Conservation (phyloP, 768 basidiomycete species). For the Tylopilus plumbeoviolaceoides region DNA sequence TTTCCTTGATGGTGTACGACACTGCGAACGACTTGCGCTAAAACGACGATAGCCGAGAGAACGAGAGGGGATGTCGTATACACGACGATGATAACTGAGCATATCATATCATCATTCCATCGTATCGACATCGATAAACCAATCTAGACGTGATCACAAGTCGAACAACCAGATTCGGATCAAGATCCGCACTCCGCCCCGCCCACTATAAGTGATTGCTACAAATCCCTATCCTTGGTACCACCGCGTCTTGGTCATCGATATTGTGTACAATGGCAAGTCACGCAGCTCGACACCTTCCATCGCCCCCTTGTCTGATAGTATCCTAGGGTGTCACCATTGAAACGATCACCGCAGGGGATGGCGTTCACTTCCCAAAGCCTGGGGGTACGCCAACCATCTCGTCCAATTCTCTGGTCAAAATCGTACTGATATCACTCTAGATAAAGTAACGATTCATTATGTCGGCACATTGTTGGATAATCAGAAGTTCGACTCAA, state of each 20-base stretch:
- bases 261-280: slow-evolving; percentile 32
- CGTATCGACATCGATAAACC: slow-evolving; percentile 31
- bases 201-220: slow-evolving; percentile 38
- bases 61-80: slow-evolving; percentile 2
- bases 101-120: slow-evolving; percentile 13
- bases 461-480: slow-evolving; percentile 70
- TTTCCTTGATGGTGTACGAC: background rate
- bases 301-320: background rate
- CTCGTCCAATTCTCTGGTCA: background rate
- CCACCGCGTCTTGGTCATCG: slow-evolving; percentile 27
- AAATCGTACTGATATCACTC: slow-evolving; percentile 24
- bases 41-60: background rate
- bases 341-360: slow-evolving; percentile 53
- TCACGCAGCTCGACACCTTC: slow-evolving; percentile 2
- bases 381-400: slow-evolving; percentile 53
- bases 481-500: slow-evolving; percentile 72
- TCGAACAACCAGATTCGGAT: slow-evolving; percentile 48
- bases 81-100: slow-evolving; percentile 8
- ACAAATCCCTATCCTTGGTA: slow-evolving; percentile 20
- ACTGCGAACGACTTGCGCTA: background rate
- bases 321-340: slow-evolving; percentile 64
- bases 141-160: slow-evolving; percentile 17
- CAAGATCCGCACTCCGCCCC: slow-evolving; percentile 71
- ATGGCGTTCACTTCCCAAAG: slow-evolving; percentile 63
- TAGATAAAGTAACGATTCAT: slow-evolving; percentile 73